Percentiles rank a stretch among this genome's conserved stretches.
These are phyloP conservation scores for Dichotomopilus funicola DNA, from an alignment of 2,329 filamentous ascomycete genomes.

Conservation along the genomic window DNA sequence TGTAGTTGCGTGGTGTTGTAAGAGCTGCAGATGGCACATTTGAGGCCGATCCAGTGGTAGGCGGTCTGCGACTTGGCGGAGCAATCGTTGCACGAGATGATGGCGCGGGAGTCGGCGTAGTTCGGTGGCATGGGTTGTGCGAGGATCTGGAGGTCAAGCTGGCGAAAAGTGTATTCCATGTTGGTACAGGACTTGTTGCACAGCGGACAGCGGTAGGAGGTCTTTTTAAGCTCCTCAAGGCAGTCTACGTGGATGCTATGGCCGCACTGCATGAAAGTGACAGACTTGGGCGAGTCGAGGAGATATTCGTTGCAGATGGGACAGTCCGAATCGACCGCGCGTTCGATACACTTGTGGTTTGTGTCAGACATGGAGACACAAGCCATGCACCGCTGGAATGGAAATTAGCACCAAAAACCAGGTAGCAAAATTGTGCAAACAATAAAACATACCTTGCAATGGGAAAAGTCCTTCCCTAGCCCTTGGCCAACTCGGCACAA, in stretches of 20 bases:
- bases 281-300: conserved; percentile 81
- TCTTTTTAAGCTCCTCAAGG: conserved; percentile 79
- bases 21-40: conserved; percentile 68
- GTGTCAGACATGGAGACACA: conserved; percentile 86
- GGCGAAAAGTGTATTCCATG: conserved; percentile 93
- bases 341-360: conserved; percentile 88
- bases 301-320: conserved; percentile 96
- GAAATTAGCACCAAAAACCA: not conserved
- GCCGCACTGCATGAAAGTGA: conserved; percentile 92
- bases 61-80: conserved; percentile 76
- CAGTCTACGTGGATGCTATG: conserved; percentile 92
- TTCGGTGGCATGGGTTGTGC: conserved; percentile 87
- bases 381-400: conserved; percentile 70
- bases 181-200: conserved; percentile 96
- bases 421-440: not conserved
- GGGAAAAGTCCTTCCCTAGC: conserved; percentile 92
- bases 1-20: conserved; percentile 64
- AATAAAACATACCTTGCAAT: conserved; percentile 71
- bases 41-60: conserved; percentile 93
- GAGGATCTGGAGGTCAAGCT: conserved; percentile 79
- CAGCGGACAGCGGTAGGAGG: conserved; percentile 91
- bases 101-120: conserved; percentile 70
- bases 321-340: conserved; percentile 90
- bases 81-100: conserved; percentile 93
- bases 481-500: conserved; percentile 89